phyloP scores from a whole-genome alignment of 495 filamentous ascomycete species.

The Xylaria flabelliformis region DNA sequence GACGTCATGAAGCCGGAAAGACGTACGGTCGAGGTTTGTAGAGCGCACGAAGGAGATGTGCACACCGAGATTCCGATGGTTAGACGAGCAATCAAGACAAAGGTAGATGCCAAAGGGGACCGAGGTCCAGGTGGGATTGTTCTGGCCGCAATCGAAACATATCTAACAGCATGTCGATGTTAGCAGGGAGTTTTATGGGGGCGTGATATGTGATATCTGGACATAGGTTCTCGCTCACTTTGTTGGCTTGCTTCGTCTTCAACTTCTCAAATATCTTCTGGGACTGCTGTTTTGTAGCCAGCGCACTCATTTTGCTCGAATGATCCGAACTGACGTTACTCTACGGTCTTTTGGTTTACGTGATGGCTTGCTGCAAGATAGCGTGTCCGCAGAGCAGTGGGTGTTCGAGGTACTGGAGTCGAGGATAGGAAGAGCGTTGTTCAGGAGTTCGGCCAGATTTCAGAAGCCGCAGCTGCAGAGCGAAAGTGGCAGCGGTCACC shows the following conservation, averaged over 20 bases:
- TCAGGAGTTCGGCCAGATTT: slow-evolving; percentile 46
- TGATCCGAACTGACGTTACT: slow-evolving; percentile 31
- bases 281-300: slow-evolving; percentile 91
- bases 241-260: slow-evolving; percentile 91
- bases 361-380: slow-evolving; percentile 30
- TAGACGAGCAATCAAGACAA: slow-evolving; percentile 93
- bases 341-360: not conserved
- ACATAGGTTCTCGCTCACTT: slow-evolving; percentile 61
- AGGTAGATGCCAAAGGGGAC: slow-evolving; percentile 98
- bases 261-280: slow-evolving; percentile 98
- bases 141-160: slow-evolving; percentile 96
- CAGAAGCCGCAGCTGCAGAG: slow-evolving; percentile 22
- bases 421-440: not conserved
- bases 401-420: not conserved
- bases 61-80: slow-evolving; percentile 90
- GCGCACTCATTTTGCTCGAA: slow-evolving; percentile 69
- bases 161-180: slow-evolving; percentile 60
- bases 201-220: not conserved
- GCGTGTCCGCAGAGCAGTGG: not conserved
- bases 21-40: slow-evolving; percentile 96
- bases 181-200: slow-evolving; percentile 28
- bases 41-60: slow-evolving; percentile 98
- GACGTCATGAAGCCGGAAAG: not conserved
- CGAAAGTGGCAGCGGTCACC: slow-evolving; percentile 22
- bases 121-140: slow-evolving; percentile 98